Conservation (phyloP, 208 protist genomes). For the Crithidia acanthocephali region DNA sequence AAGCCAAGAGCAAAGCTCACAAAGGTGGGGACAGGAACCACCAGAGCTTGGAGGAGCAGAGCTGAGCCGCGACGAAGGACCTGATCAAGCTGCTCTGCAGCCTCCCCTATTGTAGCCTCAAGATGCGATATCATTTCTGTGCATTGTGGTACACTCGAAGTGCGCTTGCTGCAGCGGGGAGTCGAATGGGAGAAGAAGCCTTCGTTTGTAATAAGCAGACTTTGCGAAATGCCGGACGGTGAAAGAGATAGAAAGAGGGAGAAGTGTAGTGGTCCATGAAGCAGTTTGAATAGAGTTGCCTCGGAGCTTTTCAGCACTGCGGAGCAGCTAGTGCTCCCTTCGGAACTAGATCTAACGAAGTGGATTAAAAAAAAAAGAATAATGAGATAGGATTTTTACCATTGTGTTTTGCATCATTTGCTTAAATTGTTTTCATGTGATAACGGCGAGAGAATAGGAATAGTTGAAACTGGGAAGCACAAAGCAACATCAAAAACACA, state of each 20-base stretch:
- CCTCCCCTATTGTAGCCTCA: not conserved
- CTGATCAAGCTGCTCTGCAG: conserved; percentile 12
- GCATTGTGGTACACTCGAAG: not conserved
- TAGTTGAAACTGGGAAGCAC: not conserved
- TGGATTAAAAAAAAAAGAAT: not conserved
- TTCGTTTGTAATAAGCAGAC: no score
- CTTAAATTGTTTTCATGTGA: no score
- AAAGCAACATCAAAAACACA: not conserved
- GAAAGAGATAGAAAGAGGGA: no score
- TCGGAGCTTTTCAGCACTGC: no score
- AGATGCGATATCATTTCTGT: not conserved
- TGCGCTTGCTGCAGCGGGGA: not conserved
- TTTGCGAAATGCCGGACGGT: no score
- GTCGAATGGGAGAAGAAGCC: not conserved
- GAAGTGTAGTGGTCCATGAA: no score
- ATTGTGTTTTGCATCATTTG: not conserved
- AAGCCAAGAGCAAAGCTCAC: conserved; percentile 14
- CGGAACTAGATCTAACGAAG: no score
- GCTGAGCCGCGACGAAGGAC: not conserved
- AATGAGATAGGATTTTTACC: not conserved
- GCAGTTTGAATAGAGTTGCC: no score
- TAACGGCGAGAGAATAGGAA: no score
- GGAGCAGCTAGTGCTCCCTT: no score
- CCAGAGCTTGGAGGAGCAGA: conserved; percentile 1
- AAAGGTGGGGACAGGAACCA: not conserved